Base-by-base conservation (phyloP, 352 stramenopile species). In the Pythium aquatile region DNA sequence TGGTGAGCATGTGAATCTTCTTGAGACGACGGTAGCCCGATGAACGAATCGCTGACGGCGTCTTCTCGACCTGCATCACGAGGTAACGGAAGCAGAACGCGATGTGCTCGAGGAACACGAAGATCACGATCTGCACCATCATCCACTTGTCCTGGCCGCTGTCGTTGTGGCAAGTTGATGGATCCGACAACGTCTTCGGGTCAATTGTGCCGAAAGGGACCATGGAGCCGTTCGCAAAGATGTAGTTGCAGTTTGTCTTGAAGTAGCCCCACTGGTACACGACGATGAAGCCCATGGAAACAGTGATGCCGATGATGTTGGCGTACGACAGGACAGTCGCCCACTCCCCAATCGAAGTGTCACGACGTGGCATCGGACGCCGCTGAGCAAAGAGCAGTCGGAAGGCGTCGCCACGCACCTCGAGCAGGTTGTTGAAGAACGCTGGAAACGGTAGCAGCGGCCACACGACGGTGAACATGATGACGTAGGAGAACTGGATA, bases 381-480 rank as follows among this genome's bases (percentile, higher is more conserved):
- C 87, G 83, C 48, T 92, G 83, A 0, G 77, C 87, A 69, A 93
- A 94, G 20, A 96, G 47, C 32, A 96, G 69, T 0, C 85, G 85
- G 61, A 94, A 94, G 3, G 87, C 87, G 24, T 96, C 87, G 40
- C 85, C 85, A 40, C 87, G 87, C 17, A 96, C 85, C 70, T 96
- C 87, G 13, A 96, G 59, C n/a, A 96, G 47, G 56, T 94, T 94
- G 61, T 94, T 93, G 60, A 91, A 70, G 51, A 93, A 93, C n/a
- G 88, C 88, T 26, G 86, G 85, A 42, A 95, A 81, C 35, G 88
- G 88, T 55, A 96, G 61, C 44, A 96, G 65, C n/a, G 86, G 86
- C 88, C 88, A 96, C 60, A 94, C 88, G 9, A 93, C 86, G 4
- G 86, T 95, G 58, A 96, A 96, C 88, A 96, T 96, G 66, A 94